Percentiles rank a stretch among this genome's conserved stretches.
These are phyloP conservation scores for Rhizopus stolonifer DNA, from an alignment of 371 early-diverging fungal species.

Conservation along the genomic window DNA sequence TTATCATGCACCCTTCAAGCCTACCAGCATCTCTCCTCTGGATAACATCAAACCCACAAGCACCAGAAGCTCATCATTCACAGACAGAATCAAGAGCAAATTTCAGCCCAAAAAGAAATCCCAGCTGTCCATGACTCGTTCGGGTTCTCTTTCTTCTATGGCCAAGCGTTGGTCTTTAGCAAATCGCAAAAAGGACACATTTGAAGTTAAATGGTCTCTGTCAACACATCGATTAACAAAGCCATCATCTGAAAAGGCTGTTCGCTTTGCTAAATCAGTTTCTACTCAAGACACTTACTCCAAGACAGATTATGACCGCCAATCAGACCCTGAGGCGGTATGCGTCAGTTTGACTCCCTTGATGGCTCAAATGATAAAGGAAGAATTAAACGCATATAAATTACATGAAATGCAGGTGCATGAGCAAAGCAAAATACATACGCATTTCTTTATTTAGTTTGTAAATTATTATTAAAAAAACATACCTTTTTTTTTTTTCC, in stretches of 20 bases:
- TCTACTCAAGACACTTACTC: conserved; percentile 62
- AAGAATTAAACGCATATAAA: conserved; percentile 74
- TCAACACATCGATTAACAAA: conserved; percentile 9
- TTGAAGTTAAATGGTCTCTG: conserved; percentile 6
- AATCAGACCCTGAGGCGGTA: conserved; percentile 57
- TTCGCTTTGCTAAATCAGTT: conserved; percentile 28
- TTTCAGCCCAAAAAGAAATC: conserved; percentile 13
- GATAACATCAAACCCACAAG: conserved; percentile 3
- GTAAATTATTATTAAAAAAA: neutral
- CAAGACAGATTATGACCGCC: conserved; percentile 67
- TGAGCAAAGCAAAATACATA: conserved; percentile 60
- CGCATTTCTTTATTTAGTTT: conserved; percentile 65
- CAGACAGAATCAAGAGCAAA: conserved; percentile 23
- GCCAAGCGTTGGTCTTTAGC: conserved; percentile 4
- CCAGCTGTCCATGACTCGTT: conserved; percentile 11
- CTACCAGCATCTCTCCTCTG: conserved; percentile 3
- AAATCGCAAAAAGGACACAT: neutral
- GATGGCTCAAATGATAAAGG: conserved; percentile 65
- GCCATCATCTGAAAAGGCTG: neutral
- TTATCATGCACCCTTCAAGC: neutral
- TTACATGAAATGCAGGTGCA: conserved; percentile 73
- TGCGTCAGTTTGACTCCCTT: conserved; percentile 58
- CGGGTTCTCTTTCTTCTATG: conserved; percentile 19
- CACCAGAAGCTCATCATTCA: conserved; percentile 9
- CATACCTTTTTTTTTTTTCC: no score